These are phyloP conservation scores for Plasmopara halstedii DNA, from an alignment of 352 stramenopile species.

Conservation along the genomic window DNA sequence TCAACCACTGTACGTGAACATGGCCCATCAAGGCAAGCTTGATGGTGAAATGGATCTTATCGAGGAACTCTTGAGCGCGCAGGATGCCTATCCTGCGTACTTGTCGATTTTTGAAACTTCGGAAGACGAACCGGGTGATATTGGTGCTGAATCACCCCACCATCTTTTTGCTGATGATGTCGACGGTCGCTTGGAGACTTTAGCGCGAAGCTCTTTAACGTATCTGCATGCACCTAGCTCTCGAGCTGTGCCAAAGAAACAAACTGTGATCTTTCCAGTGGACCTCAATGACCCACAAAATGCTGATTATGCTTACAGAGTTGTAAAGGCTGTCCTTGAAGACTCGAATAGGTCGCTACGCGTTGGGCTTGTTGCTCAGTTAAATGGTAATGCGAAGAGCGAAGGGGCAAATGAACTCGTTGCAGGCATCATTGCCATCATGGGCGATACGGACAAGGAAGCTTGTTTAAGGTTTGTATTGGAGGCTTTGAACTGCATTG, in stretches of 20 bases:
- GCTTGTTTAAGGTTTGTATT: constrained; percentile 42
- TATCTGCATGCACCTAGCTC: constrained; percentile 54
- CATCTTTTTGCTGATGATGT: constrained; percentile 60
- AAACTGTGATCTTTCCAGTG: constrained; percentile 54
- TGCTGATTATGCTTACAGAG: constrained; percentile 42
- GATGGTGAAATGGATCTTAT: constrained; percentile 63
- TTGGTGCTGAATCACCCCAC: constrained; percentile 12
- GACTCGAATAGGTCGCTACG: constrained; percentile 57
- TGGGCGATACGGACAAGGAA: constrained; percentile 52
- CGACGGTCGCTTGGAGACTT: constrained; percentile 43
- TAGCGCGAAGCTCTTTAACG: constrained; percentile 35
- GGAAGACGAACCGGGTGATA: constrained; percentile 12
- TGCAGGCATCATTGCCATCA: constrained; percentile 36
- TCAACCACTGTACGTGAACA: constrained; percentile 63
- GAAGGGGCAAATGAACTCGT: constrained; percentile 32
- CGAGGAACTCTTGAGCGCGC: constrained; percentile 44
- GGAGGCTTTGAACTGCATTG: constrained; percentile 45
- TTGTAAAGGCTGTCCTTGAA: constrained; percentile 59
- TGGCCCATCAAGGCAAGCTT: constrained; percentile 48
- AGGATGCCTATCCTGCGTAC: constrained; percentile 59
- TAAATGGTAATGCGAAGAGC: constrained; percentile 10
- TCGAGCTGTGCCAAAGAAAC: constrained; percentile 50
- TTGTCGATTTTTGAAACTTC: constrained; percentile 51
- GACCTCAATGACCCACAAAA: constrained; percentile 46
- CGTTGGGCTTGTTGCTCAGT: constrained; percentile 46